Evolutionary conservation across 352 stramenopile species (phyloP).

Genomic region (Pythium graminicola): DNA sequence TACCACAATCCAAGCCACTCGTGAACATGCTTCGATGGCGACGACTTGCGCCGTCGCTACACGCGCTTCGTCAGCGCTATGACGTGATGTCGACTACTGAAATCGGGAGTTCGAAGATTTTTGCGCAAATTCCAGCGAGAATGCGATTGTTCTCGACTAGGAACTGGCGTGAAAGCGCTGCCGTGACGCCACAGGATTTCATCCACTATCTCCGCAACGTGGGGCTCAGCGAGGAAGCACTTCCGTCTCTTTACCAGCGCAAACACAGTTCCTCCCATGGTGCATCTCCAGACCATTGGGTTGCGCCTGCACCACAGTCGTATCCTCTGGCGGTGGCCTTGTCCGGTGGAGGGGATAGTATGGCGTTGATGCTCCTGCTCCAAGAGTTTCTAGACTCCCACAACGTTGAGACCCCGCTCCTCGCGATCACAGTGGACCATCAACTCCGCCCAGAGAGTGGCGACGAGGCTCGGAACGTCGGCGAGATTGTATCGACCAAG

Average conservation of each 20-base stretch:
- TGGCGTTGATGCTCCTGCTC: conserved; percentile 72
- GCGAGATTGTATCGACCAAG: conserved; percentile 30
- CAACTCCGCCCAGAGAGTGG: conserved; percentile 54
- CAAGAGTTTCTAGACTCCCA: conserved; percentile 48
- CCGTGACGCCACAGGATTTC: neutral
- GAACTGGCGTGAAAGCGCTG: too few species aligned
- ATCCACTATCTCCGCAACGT: neutral
- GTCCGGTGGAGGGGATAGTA: conserved; percentile 75
- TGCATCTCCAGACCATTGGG: neutral
- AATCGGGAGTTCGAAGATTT: neutral
- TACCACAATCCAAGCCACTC: neutral
- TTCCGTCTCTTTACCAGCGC: neutral
- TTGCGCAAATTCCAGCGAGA: too few species aligned
- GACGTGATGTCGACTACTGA: neutral
- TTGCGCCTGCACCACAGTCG: neutral
- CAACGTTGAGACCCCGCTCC: conserved; percentile 46
- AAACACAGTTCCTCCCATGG: neutral
- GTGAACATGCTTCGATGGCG: neutral
- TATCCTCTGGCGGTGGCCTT: conserved; percentile 68
- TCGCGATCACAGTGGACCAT: conserved; percentile 81
- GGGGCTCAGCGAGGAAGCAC: neutral
- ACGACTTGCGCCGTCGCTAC: neutral
- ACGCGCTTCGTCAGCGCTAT: neutral
- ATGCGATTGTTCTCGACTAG: neutral
- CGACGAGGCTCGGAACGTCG: conserved; percentile 50